Conservation (phyloP, 2,329 filamentous ascomycete species). For the Zymoseptoria ardabiliae region DNA sequence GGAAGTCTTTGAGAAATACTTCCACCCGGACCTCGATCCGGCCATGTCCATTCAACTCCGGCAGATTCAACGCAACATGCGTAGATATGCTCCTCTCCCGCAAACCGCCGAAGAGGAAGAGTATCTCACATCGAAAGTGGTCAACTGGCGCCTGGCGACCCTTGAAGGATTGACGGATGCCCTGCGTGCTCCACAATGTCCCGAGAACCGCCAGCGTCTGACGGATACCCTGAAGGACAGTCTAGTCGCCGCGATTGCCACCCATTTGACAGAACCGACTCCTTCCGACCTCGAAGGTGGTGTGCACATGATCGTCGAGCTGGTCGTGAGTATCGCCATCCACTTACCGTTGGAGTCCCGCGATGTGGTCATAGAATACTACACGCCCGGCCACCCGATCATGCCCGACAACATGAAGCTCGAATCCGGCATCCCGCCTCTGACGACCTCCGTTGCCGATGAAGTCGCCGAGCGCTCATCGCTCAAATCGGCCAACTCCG, state of each 20-base stretch:
- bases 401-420: constrained; percentile 74
- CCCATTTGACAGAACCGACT: constrained; percentile 67
- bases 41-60: constrained; percentile 73
- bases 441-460: constrained; percentile 36
- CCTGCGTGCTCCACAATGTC: constrained; percentile 58
- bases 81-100: constrained; percentile 64
- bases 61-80: constrained; percentile 78
- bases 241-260: constrained; percentile 63
- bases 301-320: constrained; percentile 84
- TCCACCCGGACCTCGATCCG: constrained; percentile 80
- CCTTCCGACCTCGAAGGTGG: constrained; percentile 79
- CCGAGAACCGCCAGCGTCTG: constrained; percentile 56
- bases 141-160: constrained; percentile 89
- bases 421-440: constrained; percentile 51
- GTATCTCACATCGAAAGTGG: constrained; percentile 75
- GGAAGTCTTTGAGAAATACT: constrained; percentile 83
- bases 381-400: constrained; percentile 66
- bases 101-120: constrained; percentile 82
- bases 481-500: constrained; percentile 31
- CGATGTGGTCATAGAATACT: constrained; percentile 82
- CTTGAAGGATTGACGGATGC: constrained; percentile 76
- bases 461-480: constrained; percentile 37
- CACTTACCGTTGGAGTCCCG: constrained; percentile 87
- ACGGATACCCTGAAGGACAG: constrained; percentile 54
- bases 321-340: constrained; percentile 75